Percentiles rank a stretch among this genome's conserved stretches.
phyloP scores from a whole-genome alignment of 306 rosid species.

The Sechiopsis laciniata region DNA sequence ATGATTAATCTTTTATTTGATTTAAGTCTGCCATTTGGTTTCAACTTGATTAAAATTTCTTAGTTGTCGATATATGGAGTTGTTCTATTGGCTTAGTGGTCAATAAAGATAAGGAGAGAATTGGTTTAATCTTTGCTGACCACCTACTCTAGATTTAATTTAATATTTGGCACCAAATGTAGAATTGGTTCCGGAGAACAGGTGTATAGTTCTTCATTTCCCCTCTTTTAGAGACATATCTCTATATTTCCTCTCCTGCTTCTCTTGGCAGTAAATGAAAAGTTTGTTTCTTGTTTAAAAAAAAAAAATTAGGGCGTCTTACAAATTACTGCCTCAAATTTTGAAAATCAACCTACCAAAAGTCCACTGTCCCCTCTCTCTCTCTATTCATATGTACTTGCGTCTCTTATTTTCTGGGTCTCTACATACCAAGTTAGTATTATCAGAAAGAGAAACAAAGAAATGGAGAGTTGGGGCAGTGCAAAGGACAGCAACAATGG shows the following conservation, averaged over 20 bases:
- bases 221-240: no score
- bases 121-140: no score
- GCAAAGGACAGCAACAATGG: no score
- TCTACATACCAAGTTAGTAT: slow-evolving; percentile 35
- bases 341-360: background rate
- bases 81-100: background rate
- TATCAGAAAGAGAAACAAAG: background rate
- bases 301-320: background rate
- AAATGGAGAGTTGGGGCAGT: background rate
- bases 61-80: background rate
- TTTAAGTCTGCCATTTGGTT: background rate
- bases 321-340: background rate
- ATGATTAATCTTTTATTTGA: slow-evolving; percentile 4
- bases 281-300: no score
- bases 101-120: no score
- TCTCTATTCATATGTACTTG: background rate
- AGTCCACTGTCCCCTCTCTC: background rate
- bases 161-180: no score
- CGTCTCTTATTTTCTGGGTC: slow-evolving; percentile 38
- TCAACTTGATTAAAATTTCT: background rate
- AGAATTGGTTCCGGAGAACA: no score
- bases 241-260: no score
- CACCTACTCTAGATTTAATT: no score
- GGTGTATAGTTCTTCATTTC: no score
- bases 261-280: no score